Evolutionary conservation across 2,329 filamentous ascomycete genomes (phyloP), one percentile per base, ranked within the genome.

Genomic region (Aureobasidium sp.): DNA sequence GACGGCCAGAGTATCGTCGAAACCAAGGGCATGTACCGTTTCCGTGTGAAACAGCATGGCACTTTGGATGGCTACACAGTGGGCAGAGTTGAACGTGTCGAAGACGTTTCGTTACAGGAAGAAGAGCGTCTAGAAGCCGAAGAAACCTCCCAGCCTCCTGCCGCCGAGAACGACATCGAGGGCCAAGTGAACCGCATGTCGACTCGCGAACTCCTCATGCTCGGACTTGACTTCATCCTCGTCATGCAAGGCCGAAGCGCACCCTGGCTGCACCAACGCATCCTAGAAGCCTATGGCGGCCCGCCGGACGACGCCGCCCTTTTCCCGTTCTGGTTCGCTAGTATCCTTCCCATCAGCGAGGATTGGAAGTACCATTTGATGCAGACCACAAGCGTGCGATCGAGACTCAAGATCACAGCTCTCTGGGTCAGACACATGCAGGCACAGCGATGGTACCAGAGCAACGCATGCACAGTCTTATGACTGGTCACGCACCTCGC

Each of bases 301-400:
- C 87, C 86, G 21, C 91, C 90, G 0, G 78, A 82, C 17, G 89
- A 95, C 67, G 85, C 90, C 0, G 85, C 85, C 3, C 72, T 84
- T 1, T 94, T 96, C 65, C 89, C 91, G 0, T 96, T 91, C 81
- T 96, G 92, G 92, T 87, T 96, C 65, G 91, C 88, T 10, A 89
- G 84, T 68, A 85, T 94, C 21, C 74, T 95, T 13, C 90, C 90
- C 0, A 84, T 94, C 38, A 81, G 82, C 15, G 88, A 94, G 27
- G 77, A 84, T 29, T 87, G 94, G 67, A 95, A 93, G 70, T 95
- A 95, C 66, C 79, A 81, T 13, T 75, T 96, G 21, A 74, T 96
- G 15, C 79, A 79, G 13, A 88, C 87, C 5, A 85, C 80, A 3
- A 93, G 88, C 65, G 90, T 95, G 4, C 80, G 92, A 62, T 85